Conservation (phyloP, 1,284 basidiomycete species). For the Abortiporus biennis region DNA sequence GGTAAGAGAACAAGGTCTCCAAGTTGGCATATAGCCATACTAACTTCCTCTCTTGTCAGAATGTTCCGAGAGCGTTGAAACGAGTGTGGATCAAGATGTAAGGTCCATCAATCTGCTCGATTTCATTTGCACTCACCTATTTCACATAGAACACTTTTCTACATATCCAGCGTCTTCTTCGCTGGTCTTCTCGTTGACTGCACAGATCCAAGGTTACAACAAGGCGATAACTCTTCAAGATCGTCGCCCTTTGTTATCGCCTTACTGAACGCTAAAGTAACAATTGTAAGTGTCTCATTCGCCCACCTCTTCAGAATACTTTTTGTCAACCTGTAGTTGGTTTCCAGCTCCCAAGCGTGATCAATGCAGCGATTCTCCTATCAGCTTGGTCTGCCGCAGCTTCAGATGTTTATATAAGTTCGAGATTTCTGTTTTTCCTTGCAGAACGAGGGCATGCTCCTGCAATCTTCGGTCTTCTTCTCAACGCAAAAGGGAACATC, state of each 20-base stretch:
- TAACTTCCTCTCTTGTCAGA: slow-evolving; percentile 18
- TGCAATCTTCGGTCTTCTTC: slow-evolving; percentile 23
- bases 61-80: slow-evolving; percentile 37
- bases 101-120: slow-evolving; percentile 11
- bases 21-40: neutral
- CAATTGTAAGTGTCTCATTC: slow-evolving; percentile 18
- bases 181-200: slow-evolving; percentile 41
- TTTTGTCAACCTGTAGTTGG: neutral
- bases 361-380: slow-evolving; percentile 35
- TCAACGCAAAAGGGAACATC: slow-evolving; percentile 6
- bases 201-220: slow-evolving; percentile 19
- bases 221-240: slow-evolving; percentile 26
- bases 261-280: slow-evolving; percentile 34
- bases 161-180: slow-evolving; percentile 29
- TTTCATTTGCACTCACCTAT: neutral
- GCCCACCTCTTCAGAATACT: neutral
- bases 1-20: slow-evolving; percentile 10
- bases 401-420: slow-evolving; percentile 46
- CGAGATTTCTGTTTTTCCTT: slow-evolving; percentile 44
- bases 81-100: slow-evolving; percentile 51
- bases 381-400: slow-evolving; percentile 50
- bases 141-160: slow-evolving; percentile 20
- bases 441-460: slow-evolving; percentile 37
- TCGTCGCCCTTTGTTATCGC: slow-evolving; percentile 46
- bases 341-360: slow-evolving; percentile 39